Evolutionary conservation across 257 asterid genomes (phyloP).

Genomic region (Scutellaria barbata): DNA sequence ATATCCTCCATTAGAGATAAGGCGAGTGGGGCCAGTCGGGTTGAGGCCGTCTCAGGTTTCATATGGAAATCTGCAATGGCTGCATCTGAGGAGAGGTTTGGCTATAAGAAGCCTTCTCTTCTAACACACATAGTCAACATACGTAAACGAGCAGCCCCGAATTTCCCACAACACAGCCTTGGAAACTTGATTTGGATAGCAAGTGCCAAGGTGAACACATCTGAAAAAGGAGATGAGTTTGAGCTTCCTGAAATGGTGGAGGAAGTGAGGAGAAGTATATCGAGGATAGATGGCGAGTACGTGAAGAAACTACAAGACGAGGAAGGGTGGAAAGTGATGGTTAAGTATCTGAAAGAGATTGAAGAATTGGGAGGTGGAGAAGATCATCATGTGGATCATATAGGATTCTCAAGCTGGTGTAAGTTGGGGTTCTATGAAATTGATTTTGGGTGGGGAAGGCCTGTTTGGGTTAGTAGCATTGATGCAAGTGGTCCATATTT

Average conservation of each 20-base stretch:
- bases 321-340: slow-evolving; percentile 50
- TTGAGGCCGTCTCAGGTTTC: slow-evolving; percentile 72
- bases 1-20: slow-evolving; percentile 44
- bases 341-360: slow-evolving; percentile 50
- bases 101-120: slow-evolving; percentile 46
- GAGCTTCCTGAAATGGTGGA: slow-evolving; percentile 44
- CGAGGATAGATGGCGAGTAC: slow-evolving; percentile 44
- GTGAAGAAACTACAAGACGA: slow-evolving; percentile 51
- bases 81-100: slow-evolving; percentile 38
- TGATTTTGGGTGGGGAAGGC: slow-evolving; percentile 88
- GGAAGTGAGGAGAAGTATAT: slow-evolving; percentile 45
- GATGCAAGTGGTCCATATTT: slow-evolving; percentile 55
- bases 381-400: slow-evolving; percentile 37
- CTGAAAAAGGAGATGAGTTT: not conserved
- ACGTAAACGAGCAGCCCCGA: slow-evolving; percentile 56
- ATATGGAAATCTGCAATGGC: slow-evolving; percentile 61
- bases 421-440: slow-evolving; percentile 67
- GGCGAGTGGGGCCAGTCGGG: slow-evolving; percentile 48
- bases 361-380: slow-evolving; percentile 49
- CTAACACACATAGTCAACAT: slow-evolving; percentile 70
- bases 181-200: slow-evolving; percentile 81
- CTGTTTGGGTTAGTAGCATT: slow-evolving; percentile 66
- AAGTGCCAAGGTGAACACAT: slow-evolving; percentile 35
- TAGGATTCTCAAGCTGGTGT: slow-evolving; percentile 80
- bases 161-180: slow-evolving; percentile 42